A percentile compares a stretch with the other conserved stretches of the same genome.
Conservation (phyloP, 345 rosid species). For the Chamaenerion angustifolium region DNA sequence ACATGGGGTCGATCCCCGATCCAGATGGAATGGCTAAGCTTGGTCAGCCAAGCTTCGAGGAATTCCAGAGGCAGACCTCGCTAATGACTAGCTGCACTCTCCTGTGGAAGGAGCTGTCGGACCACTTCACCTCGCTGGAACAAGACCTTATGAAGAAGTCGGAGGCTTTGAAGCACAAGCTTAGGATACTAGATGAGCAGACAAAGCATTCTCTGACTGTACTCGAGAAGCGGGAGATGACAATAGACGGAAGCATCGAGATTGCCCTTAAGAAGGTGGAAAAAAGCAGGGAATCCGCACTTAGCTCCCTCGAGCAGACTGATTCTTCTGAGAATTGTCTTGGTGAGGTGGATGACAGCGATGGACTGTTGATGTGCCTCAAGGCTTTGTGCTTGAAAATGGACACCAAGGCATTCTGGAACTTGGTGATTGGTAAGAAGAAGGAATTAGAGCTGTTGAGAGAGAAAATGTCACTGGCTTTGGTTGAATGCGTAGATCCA, state of each 20-base stretch:
- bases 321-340: constrained; percentile 19
- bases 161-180: constrained; percentile 61
- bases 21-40: constrained; percentile 74
- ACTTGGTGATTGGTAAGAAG: constrained; percentile 52
- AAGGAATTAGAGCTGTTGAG: constrained; percentile 64
- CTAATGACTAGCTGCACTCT: constrained; percentile 98
- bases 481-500: constrained; percentile 80
- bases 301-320: constrained; percentile 18
- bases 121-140: constrained; percentile 80
- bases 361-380: constrained; percentile 37
- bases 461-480: constrained; percentile 48
- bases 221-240: constrained; percentile 70
- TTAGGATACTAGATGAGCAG: constrained; percentile 49
- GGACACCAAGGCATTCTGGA: constrained; percentile 75
- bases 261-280: constrained; percentile 53
- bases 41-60: constrained; percentile 74
- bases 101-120: constrained; percentile 96
- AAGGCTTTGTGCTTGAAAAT: constrained; percentile 50
- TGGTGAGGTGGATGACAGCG: constrained; percentile 74
- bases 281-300: constrained; percentile 34
- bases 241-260: constrained; percentile 78
- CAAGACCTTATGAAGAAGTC: constrained; percentile 66
- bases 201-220: constrained; percentile 66
- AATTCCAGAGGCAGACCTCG: constrained; percentile 85
- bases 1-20: constrained; percentile 96